Percentiles rank a stretch among this genome's conserved stretches.
These are phyloP conservation scores for Podaxis sp. DNA, from an alignment of 768 basidiomycete species.

Conservation along the genomic window DNA sequence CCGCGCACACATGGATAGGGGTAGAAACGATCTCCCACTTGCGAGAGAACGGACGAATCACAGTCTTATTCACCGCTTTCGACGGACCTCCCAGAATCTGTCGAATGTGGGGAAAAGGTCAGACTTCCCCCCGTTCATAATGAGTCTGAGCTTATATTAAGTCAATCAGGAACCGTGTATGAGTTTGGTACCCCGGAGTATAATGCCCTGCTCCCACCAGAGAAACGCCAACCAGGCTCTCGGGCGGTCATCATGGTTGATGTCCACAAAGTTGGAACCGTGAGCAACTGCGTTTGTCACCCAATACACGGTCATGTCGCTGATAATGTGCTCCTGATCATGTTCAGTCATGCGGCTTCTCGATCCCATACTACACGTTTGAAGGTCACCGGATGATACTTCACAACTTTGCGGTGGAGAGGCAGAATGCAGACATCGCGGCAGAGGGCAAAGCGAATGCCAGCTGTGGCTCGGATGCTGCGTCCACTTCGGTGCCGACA, in stretches of 20 bases:
- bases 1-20: conserved; percentile 28
- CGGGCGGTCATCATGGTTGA: conserved; percentile 55
- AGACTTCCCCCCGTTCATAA: neutral
- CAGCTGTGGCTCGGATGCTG: neutral
- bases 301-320: neutral
- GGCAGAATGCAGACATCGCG: conserved; percentile 36
- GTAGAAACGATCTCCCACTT: conserved; percentile 60
- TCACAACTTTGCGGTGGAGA: conserved; percentile 31
- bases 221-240: conserved; percentile 48
- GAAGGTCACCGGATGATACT: conserved; percentile 47
- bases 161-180: conserved; percentile 43
- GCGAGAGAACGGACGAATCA: conserved; percentile 62
- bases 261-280: conserved; percentile 49
- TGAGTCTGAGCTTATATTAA: neutral
- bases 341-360: conserved; percentile 56
- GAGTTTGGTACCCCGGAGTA: conserved; percentile 61
- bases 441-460: conserved; percentile 15
- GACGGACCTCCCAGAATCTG: conserved; percentile 57
- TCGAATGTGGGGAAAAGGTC: conserved; percentile 60
- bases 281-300: conserved; percentile 18
- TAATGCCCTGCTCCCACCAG: conserved; percentile 41
- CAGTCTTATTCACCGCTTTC: conserved; percentile 60
- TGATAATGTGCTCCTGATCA: neutral
- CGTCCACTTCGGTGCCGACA: conserved; percentile 7
- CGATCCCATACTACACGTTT: conserved; percentile 54